Conservation (phyloP, 495 filamentous ascomycete species). For the Hyaloscypha bicolor region DNA sequence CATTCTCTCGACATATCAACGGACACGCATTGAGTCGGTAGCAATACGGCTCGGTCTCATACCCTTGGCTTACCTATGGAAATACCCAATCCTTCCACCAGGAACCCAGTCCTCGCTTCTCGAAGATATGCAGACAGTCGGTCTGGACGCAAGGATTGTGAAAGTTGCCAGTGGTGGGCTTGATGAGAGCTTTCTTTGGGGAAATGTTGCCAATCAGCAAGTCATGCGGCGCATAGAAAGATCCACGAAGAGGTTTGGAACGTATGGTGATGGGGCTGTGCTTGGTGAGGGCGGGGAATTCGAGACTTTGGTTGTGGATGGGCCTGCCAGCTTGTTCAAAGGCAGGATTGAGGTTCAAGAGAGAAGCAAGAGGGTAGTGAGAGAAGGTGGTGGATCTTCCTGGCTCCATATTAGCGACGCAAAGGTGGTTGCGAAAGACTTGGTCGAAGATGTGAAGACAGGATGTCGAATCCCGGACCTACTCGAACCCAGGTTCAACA, state of each 20-base stretch:
- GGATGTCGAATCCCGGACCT: conserved; percentile 26
- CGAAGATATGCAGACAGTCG: conserved; percentile 75
- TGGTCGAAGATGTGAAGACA: conserved; percentile 12
- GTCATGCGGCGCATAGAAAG: conserved; percentile 57
- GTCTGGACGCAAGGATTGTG: conserved; percentile 83
- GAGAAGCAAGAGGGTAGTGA: conserved; percentile 51
- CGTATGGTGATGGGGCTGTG: conserved; percentile 64
- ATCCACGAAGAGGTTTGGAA: conserved; percentile 70
- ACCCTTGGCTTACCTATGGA: conserved; percentile 88
- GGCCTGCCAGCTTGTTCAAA: conserved; percentile 72
- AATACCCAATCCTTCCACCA: conserved; percentile 73
- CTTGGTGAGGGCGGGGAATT: conserved; percentile 96
- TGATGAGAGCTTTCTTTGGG: conserved; percentile 81
- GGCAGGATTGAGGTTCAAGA: conserved; percentile 66
- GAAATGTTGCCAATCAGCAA: conserved; percentile 62
- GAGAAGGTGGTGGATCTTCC: conserved; percentile 71
- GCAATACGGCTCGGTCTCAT: conserved; percentile 73
- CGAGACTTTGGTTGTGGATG: conserved; percentile 87
- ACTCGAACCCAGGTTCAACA: conserved; percentile 26
- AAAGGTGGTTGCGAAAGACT: conserved; percentile 26
- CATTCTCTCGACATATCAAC: conserved; percentile 93
- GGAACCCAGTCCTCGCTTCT: conserved; percentile 51
- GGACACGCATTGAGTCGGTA: conserved; percentile 89
- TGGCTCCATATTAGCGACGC: conserved; percentile 31
- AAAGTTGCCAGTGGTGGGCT: conserved; percentile 93